A percentile compares a stretch with the other conserved stretches of the same genome.
Evolutionary conservation across 257 asterid species (phyloP).

Genomic region (Gynochthodes officinalis): DNA sequence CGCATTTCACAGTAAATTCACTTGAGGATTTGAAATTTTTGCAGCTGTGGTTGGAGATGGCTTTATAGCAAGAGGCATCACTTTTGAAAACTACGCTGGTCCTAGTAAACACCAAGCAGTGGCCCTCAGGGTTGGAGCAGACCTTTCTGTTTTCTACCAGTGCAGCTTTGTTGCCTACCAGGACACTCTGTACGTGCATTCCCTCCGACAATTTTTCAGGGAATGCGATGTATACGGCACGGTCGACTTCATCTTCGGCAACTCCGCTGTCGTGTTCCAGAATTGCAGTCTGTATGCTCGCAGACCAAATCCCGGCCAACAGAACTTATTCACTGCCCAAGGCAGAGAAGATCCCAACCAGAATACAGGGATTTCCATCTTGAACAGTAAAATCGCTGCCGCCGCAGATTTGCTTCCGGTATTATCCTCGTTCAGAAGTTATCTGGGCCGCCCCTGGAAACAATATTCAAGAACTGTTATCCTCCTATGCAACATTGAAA

Average conservation of each 20-base stretch:
- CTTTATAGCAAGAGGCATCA: conserved; percentile 82
- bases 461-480: conserved; percentile 68
- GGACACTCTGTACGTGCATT: conserved; percentile 91
- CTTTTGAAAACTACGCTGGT: conserved; percentile 93
- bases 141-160: conserved; percentile 71
- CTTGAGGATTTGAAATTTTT: neutral
- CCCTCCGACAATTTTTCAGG: conserved; percentile 91
- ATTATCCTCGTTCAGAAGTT: conserved; percentile 44
- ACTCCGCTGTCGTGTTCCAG: conserved; percentile 90
- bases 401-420: conserved; percentile 84
- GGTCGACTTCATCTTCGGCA: conserved; percentile 91
- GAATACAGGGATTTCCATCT: conserved; percentile 88
- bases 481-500: conserved; percentile 48
- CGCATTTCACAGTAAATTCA: too few species aligned
- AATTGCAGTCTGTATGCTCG: conserved; percentile 84
- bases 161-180: conserved; percentile 95
- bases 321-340: conserved; percentile 88
- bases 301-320: conserved; percentile 56
- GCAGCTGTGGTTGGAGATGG: conserved; percentile 85
- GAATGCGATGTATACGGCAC: conserved; percentile 94
- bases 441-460: conserved; percentile 92
- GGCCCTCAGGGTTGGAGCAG: conserved; percentile 86
- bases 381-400: conserved; percentile 69
- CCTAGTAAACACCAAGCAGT: conserved; percentile 96
- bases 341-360: conserved; percentile 95